A percentile compares a stretch with the other conserved stretches of the same genome.
Evolutionary conservation across 1,139 yeast genomes (phyloP).

Genomic region (Eremothecium sinecaudum): DNA sequence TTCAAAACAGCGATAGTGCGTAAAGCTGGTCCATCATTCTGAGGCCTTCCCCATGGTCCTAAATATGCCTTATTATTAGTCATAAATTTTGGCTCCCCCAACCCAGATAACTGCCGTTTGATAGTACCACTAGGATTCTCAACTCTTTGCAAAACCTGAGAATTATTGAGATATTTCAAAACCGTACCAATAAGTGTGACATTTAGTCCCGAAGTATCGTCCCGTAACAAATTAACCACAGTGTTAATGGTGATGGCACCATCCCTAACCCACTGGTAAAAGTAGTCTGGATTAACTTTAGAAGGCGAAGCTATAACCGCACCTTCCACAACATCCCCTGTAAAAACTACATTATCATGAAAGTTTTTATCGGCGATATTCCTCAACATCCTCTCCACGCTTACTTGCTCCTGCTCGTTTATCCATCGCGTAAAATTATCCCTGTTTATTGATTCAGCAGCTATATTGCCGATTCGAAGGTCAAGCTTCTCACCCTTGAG

Average conservation of each 20-base stretch:
- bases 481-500: not conserved
- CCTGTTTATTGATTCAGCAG: slow-evolving; percentile 16
- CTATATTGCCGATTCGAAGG: slow-evolving; percentile 1
- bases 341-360: slow-evolving; percentile 21
- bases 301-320: slow-evolving; percentile 84
- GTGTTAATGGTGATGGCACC: slow-evolving; percentile 74
- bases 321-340: slow-evolving; percentile 47
- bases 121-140: slow-evolving; percentile 63
- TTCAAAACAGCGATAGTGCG: slow-evolving; percentile 57
- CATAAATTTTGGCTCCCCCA: slow-evolving; percentile 86
- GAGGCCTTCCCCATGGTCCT: slow-evolving; percentile 88
- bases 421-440: slow-evolving; percentile 54
- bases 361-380: slow-evolving; percentile 53
- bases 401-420: slow-evolving; percentile 37
- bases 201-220: slow-evolving; percentile 31
- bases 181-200: slow-evolving; percentile 18
- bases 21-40: slow-evolving; percentile 88
- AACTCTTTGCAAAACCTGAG: slow-evolving; percentile 51
- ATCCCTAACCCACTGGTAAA: slow-evolving; percentile 86
- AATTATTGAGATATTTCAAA: slow-evolving; percentile 48
- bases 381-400: slow-evolving; percentile 46
- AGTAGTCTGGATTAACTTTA: slow-evolving; percentile 58
- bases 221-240: slow-evolving; percentile 46
- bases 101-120: slow-evolving; percentile 38
- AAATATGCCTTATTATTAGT: slow-evolving; percentile 55